These are phyloP conservation scores for Podospora tetraspora DNA, from an alignment of 495 filamentous ascomycete species.

Conservation along the genomic window DNA sequence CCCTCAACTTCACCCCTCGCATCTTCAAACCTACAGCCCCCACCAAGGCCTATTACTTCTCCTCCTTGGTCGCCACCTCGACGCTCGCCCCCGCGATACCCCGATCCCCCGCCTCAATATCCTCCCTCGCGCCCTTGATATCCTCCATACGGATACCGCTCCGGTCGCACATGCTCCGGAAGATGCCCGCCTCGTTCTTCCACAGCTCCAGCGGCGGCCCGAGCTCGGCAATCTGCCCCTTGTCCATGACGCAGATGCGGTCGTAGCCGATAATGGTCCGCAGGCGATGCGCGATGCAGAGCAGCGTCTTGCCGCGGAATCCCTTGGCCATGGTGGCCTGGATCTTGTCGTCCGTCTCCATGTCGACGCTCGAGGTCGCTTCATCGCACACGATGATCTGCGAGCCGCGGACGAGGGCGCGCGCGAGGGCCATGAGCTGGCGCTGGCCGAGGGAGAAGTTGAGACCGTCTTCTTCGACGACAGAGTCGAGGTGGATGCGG, in stretches of 20 bases:
- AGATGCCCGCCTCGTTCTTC: conserved; percentile 59
- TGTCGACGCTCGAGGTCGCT: conserved; percentile 87
- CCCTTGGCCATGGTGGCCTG: conserved; percentile 82
- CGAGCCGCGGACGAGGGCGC: conserved; percentile 76
- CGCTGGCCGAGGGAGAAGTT: conserved; percentile 97
- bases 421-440: conserved; percentile 90
- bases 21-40: no score
- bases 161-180: conserved; percentile 86
- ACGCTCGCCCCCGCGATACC: neutral
- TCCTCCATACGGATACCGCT: conserved; percentile 79
- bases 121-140: conserved; percentile 41
- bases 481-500: conserved; percentile 74
- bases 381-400: conserved; percentile 97
- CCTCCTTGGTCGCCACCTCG: conserved; percentile 1
- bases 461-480: conserved; percentile 88
- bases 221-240: conserved; percentile 78
- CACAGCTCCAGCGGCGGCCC: conserved; percentile 70
- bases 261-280: conserved; percentile 93
- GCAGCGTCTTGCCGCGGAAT: conserved; percentile 81
- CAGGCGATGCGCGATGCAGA: conserved; percentile 93
- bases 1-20: neutral
- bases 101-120: conserved; percentile 15
- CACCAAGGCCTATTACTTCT: neutral
- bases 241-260: conserved; percentile 92
- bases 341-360: conserved; percentile 95